Evolutionary conservation across 352 stramenopile species (phyloP).

Genomic region (Pythium vanterpoolii): DNA sequence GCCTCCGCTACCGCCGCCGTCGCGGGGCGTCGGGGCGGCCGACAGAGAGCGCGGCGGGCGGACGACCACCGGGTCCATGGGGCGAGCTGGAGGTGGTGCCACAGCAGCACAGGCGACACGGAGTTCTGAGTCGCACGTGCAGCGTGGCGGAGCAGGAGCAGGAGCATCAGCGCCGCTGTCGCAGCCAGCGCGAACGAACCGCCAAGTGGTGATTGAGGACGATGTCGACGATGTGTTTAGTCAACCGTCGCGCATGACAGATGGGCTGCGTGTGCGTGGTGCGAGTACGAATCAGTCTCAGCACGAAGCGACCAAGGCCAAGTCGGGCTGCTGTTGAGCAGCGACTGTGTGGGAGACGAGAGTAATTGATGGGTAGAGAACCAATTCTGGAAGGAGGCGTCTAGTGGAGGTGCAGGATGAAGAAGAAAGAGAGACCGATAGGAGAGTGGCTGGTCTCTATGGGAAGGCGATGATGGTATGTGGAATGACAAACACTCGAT

Average conservation of each 20-base stretch:
- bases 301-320: constrained; percentile 24
- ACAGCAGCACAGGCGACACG: not conserved
- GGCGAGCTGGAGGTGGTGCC: not conserved
- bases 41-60: not conserved
- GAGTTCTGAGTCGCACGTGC: constrained; percentile 22
- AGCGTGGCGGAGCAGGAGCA: not conserved
- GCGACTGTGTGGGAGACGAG: not conserved
- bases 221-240: constrained; percentile 20
- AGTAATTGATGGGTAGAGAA: not conserved
- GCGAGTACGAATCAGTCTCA: constrained; percentile 26
- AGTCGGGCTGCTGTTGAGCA: constrained; percentile 30
- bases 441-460: no score
- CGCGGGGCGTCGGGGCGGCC: not conserved
- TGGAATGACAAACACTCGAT: constrained; percentile 3
- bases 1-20: constrained; percentile 31
- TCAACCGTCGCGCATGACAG: constrained; percentile 19
- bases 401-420: not conserved
- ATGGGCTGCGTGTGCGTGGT: constrained; percentile 25
- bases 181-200: constrained; percentile 5
- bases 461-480: not conserved
- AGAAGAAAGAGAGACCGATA: constrained; percentile 35
- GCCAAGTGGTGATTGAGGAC: constrained; percentile 19
- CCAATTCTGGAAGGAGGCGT: not conserved
- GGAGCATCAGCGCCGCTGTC: constrained; percentile 1
- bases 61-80: constrained; percentile 9